Evolutionary conservation across 1,139 yeast genomes (phyloP).

Genomic region (Zygoascus meyerae): DNA sequence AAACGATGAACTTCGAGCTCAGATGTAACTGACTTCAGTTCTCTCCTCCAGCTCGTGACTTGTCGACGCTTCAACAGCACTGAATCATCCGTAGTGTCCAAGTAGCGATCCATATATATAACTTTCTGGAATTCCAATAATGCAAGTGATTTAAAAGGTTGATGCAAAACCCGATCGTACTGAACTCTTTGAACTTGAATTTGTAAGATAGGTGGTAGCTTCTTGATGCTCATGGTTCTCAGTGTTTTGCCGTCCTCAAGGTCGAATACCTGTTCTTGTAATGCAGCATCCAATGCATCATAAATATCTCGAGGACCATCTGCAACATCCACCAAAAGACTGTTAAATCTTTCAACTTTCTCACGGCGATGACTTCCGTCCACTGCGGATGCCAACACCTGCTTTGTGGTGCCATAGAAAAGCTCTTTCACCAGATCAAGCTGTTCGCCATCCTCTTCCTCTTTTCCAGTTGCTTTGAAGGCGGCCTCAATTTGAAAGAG

Average conservation of each 20-base stretch:
- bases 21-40: constrained; percentile 42
- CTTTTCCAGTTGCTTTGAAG: constrained; percentile 59
- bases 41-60: constrained; percentile 58
- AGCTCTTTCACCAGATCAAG: constrained; percentile 68
- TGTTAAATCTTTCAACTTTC: constrained; percentile 71
- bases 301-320: constrained; percentile 85
- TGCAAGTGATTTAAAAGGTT: constrained; percentile 76
- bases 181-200: constrained; percentile 91
- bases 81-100: constrained; percentile 62
- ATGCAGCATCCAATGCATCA: constrained; percentile 82
- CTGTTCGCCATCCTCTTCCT: constrained; percentile 65
- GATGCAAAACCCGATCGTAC: constrained; percentile 65
- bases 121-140: constrained; percentile 75
- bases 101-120: constrained; percentile 79
- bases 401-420: constrained; percentile 71
- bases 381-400: constrained; percentile 40
- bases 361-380: constrained; percentile 42
- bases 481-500: constrained; percentile 93
- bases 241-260: constrained; percentile 64
- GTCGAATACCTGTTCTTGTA: constrained; percentile 65
- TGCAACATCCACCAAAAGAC: constrained; percentile 76
- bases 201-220: constrained; percentile 77
- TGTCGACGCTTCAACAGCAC: constrained; percentile 51
- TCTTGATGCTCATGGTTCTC: constrained; percentile 62
- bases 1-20: constrained; percentile 43